Base-by-base conservation (phyloP, 352 stramenopile genomes). In the Pythium chondricola region DNA sequence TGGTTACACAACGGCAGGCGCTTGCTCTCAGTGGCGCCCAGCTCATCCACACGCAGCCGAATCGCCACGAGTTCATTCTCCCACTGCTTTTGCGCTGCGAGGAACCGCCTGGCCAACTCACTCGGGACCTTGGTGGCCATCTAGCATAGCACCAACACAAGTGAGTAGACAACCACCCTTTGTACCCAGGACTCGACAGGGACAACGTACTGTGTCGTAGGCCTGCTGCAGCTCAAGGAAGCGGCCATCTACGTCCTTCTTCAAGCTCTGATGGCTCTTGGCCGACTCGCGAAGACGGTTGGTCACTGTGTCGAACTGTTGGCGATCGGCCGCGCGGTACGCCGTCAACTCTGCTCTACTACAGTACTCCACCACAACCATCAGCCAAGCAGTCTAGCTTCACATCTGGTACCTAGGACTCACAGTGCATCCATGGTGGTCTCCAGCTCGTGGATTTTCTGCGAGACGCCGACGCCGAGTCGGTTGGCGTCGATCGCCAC, bases 251-350 rank as follows among this genome's bases (percentile, higher is more conserved):
- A 83, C 7, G n/a, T 81, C 70, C 25, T 66, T 63, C 45, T 71
- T 68, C 9, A 83, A 35, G 13, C 27, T 59, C 21, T 74, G 61
- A 10, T 72, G 52, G 4, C 47, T 69, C 44, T 80, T 83, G 24
- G 52, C 39, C 20, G 69, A 50, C 44, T 88, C 76, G 6, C 73
- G 67, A 37, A 83, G 24, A 10, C 76, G 69, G 41, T 74, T 84
- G 4, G 73, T 80, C 25, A 85, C 37, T 6, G 67, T 61, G 7
- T 85, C 71, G 33, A 88, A 84, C 38, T 85, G 76, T 42, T 75
- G 66, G 6, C 76, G 65, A 39, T 88, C 71, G 0, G 69, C 73
- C 3, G 32, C 53, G 25, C 72, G 65, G 40, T 76, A 71, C 6
- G 63, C 46, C 8, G 51, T 36, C 1, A 67, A 37, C 27, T 85